Evolutionary conservation across 768 basidiomycete genomes (phyloP).

Genomic region (Multifurca ochricompacta): DNA sequence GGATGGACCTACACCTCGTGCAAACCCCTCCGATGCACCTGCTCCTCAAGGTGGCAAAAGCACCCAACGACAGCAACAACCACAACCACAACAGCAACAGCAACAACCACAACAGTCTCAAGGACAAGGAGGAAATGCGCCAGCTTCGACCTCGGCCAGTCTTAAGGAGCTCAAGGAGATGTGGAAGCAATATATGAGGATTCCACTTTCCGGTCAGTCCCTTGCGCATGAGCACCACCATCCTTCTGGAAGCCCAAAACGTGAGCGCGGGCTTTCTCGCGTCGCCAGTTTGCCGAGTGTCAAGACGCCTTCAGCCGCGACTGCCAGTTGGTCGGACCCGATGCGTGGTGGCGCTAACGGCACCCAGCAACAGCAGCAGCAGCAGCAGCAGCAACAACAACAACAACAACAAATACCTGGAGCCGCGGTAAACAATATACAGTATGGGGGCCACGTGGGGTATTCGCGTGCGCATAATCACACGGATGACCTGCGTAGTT

Average conservation of each 20-base stretch:
- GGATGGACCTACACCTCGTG: conserved; percentile 19
- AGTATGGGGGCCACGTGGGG: neutral
- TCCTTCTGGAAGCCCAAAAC: conserved; percentile 23
- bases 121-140: conserved; percentile 30
- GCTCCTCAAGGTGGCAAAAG: conserved; percentile 20
- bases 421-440: neutral
- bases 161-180: conserved; percentile 54
- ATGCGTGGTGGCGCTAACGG: conserved; percentile 11
- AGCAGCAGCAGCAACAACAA: neutral
- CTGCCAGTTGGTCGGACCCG: conserved; percentile 9
- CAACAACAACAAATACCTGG: neutral
- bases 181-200: conserved; percentile 70
- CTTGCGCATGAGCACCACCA: conserved; percentile 7
- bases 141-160: conserved; percentile 26
- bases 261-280: conserved; percentile 38
- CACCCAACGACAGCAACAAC: conserved; percentile 23
- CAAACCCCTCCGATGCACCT: conserved; percentile 11
- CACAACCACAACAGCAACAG: conserved; percentile 12
- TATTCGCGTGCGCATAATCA: conserved; percentile 28
- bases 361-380: neutral
- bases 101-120: neutral
- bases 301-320: conserved; percentile 49
- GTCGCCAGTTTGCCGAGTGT: conserved; percentile 63
- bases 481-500: conserved; percentile 58
- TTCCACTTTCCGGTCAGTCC: conserved; percentile 42